Evolutionary conservation across 441 rosid genomes (phyloP).

Genomic region (Mallotus japonicus): DNA sequence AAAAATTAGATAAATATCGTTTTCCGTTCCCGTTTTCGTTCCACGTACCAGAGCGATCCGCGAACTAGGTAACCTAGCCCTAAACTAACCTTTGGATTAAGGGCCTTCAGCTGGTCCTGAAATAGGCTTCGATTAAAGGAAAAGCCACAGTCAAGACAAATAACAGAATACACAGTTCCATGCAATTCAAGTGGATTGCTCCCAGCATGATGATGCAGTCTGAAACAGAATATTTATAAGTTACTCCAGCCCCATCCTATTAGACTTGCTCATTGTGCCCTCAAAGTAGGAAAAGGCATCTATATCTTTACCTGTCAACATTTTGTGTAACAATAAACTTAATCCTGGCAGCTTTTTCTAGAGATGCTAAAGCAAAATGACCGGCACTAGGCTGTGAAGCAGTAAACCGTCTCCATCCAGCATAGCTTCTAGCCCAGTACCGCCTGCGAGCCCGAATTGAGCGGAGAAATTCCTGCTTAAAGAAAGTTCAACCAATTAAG

Average conservation of each 20-base stretch:
- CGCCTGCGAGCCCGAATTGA: constrained; percentile 67
- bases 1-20: no score
- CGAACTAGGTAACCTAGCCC: background rate
- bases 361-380: constrained; percentile 72
- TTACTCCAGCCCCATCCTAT: background rate
- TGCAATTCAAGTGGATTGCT: constrained; percentile 85
- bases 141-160: constrained; percentile 71
- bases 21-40: no score
- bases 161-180: constrained; percentile 74
- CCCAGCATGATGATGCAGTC: constrained; percentile 91
- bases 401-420: constrained; percentile 86
- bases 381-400: constrained; percentile 74
- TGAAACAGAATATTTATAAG: constrained; percentile 29
- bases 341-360: constrained; percentile 71
- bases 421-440: constrained; percentile 97
- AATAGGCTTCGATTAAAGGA: constrained; percentile 53
- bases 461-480: constrained; percentile 61
- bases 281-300: background rate
- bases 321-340: constrained; percentile 81
- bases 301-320: constrained; percentile 64
- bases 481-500: constrained; percentile 1
- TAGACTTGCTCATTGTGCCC: constrained; percentile 5
- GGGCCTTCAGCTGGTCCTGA: constrained; percentile 74
- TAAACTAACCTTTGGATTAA: constrained; percentile 75
- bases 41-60: no score